Evolutionary conservation across 2,329 filamentous ascomycete genomes (phyloP).

Genomic region (Colletotrichum somersetense): DNA sequence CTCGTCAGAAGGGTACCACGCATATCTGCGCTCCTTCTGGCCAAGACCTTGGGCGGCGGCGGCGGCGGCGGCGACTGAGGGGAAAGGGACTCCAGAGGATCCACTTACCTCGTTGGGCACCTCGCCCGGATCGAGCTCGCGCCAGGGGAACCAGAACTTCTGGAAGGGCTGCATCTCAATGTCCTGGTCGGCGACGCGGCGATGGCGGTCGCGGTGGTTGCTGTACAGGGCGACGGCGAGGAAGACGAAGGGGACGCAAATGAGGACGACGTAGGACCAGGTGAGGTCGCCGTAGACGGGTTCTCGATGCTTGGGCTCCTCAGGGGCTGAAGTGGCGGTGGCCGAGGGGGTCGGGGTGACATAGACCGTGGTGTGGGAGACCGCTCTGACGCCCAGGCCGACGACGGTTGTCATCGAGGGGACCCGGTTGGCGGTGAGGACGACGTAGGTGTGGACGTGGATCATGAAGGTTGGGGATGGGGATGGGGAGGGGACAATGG

Average conservation of each 20-base stretch:
- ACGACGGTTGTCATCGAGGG: background rate
- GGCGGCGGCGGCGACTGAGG: background rate
- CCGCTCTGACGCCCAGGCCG: background rate
- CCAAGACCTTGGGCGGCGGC: background rate
- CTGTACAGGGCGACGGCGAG: slow-evolving; percentile 12
- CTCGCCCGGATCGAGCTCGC: slow-evolving; percentile 33
- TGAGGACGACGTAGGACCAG: slow-evolving; percentile 29
- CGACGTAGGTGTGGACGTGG: background rate
- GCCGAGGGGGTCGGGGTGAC: background rate
- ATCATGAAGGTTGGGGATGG: background rate
- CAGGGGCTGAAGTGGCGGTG: background rate
- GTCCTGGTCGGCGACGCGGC: slow-evolving; percentile 12
- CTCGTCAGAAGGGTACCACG: slow-evolving; percentile 2
- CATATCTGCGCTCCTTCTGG: background rate
- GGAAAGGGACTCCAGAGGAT: background rate
- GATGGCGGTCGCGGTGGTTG: slow-evolving; percentile 18
- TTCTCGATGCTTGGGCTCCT: background rate
- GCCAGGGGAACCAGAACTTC: slow-evolving; percentile 40
- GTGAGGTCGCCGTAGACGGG: slow-evolving; percentile 34
- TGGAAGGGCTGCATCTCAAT: slow-evolving; percentile 38
- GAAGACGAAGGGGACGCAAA: slow-evolving; percentile 36
- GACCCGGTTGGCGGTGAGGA: background rate
- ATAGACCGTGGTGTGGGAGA: background rate
- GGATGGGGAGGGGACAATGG: background rate
- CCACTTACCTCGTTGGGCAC: slow-evolving; percentile 31